Base-by-base conservation (phyloP, 2,329 filamentous ascomycete species). In the Lizonia empirigonia region DNA sequence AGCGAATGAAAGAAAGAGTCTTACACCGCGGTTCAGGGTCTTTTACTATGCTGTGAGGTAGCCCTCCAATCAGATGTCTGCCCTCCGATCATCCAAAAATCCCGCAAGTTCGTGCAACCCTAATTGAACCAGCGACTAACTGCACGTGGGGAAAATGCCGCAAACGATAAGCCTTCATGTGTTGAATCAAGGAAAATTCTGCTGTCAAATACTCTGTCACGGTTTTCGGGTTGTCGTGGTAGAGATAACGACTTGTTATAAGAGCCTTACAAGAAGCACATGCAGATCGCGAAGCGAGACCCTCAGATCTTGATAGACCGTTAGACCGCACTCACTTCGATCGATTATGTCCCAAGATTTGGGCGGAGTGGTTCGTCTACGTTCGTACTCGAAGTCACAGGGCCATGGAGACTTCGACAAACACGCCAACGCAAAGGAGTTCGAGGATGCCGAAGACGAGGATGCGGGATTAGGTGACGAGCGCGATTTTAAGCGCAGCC, bases 401-500 rank as follows among this genome's bases (percentile, higher is more conserved):
- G 26, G 26, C 7, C 26, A 29, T 13, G n/a, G n/a, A 10, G 53
- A 44, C 26, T 84, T 80, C 49, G 81, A 87, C 9, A 86, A 90
- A 68, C 80, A 88, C 65, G 81, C 87, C 52, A 88, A 89, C 69
- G 77, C 87, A 45, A 47, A 41, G 8, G 60, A 63, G 35, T 35
- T 60, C 20, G 68, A 67, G 16, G 56, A 63, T 49, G 59, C 59
- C 16, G 60, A 66, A 52, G 64, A 67, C 30, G 67, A 70, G 32
- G 67, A 69, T 54, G 67, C 67, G n/a, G 68, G 68, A 7, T 56
- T 71, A 19, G 59, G 67, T 16, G 60, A 65, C 47, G 67, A 62
- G 44, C 49, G 58, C 16, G 68, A 71, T 49, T 69, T 61, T 51
- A 71, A 71, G 55, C 56, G 50, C 18, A 68, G 54, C 30, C 68